Evolutionary conservation across 345 rosid genomes (phyloP).

Genomic region (Aurinia saxatilis): DNA sequence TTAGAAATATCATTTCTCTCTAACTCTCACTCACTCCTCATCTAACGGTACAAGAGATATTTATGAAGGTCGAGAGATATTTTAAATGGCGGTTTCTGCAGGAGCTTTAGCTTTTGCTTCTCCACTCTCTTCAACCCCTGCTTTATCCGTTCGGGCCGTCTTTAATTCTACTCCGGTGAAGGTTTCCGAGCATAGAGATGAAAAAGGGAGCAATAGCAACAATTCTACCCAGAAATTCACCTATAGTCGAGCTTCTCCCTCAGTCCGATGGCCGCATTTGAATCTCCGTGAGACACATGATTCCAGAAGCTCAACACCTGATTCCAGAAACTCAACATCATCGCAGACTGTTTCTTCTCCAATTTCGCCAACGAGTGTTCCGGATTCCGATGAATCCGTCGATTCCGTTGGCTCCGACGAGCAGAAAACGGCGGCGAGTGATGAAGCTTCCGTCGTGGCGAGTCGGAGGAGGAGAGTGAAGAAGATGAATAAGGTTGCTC

Average conservation of each 20-base stretch:
- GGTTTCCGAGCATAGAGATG: conserved; percentile 1
- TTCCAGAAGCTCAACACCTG: conserved; percentile 26
- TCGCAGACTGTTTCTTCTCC: conserved; percentile 32
- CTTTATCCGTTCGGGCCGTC: conserved; percentile 19
- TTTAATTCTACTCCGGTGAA: neutral
- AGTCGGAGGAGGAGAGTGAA: conserved; percentile 54
- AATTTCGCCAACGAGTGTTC: conserved; percentile 2
- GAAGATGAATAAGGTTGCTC: conserved; percentile 79
- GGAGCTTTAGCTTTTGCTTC: conserved; percentile 24
- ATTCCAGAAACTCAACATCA: conserved; percentile 27
- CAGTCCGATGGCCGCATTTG: conserved; percentile 91
- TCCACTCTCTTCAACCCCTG: conserved; percentile 5
- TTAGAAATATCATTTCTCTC: neutral
- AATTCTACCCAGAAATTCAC: conserved; percentile 38
- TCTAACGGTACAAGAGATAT: conserved; percentile 13
- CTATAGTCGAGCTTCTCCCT: conserved; percentile 81
- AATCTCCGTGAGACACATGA: conserved; percentile 40
- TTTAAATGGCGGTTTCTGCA: conserved; percentile 29
- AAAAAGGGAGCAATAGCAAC: conserved; percentile 18
- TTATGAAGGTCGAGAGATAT: conserved; percentile 10
- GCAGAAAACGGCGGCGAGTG: conserved; percentile 25
- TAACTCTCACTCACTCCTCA: neutral
- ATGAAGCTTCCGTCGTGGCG: conserved; percentile 32
- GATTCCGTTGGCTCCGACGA: conserved; percentile 16
- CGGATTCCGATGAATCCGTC: conserved; percentile 18